phyloP scores from a whole-genome alignment of 768 basidiomycete species.

The Lenzites betulinus region DNA sequence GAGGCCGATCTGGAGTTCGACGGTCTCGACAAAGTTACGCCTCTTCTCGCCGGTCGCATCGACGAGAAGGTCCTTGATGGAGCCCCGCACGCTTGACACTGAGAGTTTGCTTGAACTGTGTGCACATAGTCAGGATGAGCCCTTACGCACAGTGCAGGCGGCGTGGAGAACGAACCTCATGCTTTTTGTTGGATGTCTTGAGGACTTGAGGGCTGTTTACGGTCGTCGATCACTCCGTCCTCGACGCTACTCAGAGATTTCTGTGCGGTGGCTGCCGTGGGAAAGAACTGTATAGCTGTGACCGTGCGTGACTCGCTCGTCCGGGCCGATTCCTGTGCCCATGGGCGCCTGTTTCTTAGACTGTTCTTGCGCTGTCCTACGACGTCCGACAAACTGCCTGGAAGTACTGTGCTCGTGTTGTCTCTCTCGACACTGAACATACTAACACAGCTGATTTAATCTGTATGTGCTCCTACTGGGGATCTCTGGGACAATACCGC shows the following conservation, averaged over 20 bases:
- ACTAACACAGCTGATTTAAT: too few relatives aligned
- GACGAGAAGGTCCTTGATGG: constrained; percentile 87
- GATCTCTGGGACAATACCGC: too few relatives aligned
- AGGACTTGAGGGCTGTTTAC: constrained; percentile 22
- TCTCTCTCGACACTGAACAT: too few relatives aligned
- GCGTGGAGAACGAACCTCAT: constrained; percentile 29
- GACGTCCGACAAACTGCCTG: too few relatives aligned
- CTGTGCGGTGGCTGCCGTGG: constrained; percentile 11
- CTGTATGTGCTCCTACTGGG: too few relatives aligned
- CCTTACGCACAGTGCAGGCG: neutral
- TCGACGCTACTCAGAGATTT: constrained; percentile 1
- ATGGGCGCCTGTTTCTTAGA: neutral
- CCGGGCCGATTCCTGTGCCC: too few relatives aligned
- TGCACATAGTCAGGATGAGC: neutral
- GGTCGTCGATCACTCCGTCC: neutral
- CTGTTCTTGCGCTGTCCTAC: too few relatives aligned
- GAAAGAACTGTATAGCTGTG: constrained; percentile 21
- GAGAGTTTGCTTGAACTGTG: constrained; percentile 73
- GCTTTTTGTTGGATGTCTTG: constrained; percentile 23
- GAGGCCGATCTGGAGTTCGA: constrained; percentile 94
- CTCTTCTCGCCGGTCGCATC: constrained; percentile 86
- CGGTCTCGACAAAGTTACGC: constrained; percentile 94
- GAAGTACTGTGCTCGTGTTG: too few relatives aligned
- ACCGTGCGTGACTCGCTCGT: neutral
- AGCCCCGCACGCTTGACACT: constrained; percentile 99